A percentile compares a stretch with the other conserved stretches of the same genome.
phyloP scores from a whole-genome alignment of 805 yeast species.

The Myxozyma vanderwaltii region DNA sequence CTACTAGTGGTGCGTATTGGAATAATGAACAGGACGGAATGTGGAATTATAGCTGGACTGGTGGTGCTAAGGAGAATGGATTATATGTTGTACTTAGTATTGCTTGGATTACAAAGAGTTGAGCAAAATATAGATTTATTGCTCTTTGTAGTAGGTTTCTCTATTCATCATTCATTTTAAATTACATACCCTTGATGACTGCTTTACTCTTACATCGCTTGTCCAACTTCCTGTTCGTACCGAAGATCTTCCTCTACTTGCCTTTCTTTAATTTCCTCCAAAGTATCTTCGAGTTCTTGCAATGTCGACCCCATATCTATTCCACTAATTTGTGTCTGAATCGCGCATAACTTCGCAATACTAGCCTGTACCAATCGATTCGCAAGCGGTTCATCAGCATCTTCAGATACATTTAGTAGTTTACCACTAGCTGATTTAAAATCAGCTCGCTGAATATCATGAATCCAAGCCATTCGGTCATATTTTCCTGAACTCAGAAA shows the following conservation, averaged over 20 bases:
- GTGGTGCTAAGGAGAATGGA: conserved; percentile 21
- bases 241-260: conserved; percentile 8
- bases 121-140: neutral
- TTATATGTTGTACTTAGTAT: conserved; percentile 31
- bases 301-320: neutral
- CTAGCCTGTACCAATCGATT: conserved; percentile 62
- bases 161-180: neutral
- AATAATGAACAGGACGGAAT: conserved; percentile 32
- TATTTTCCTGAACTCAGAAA: conserved; percentile 52
- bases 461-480: conserved; percentile 67
- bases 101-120: conserved; percentile 32
- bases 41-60: conserved; percentile 26
- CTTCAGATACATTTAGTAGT: conserved; percentile 49
- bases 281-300: conserved; percentile 7
- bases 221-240: neutral
- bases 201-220: conserved; percentile 6
- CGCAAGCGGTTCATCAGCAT: conserved; percentile 48
- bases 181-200: neutral
- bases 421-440: conserved; percentile 54
- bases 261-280: conserved; percentile 10
- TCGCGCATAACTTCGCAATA: conserved; percentile 67
- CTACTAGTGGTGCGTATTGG: conserved; percentile 37
- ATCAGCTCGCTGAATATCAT: conserved; percentile 55
- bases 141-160: neutral
- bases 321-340: conserved; percentile 45